Percentiles rank a stretch among this genome's conserved stretches.
Conservation (phyloP, 495 filamentous ascomycete genomes). For the Penicillium robsamsonii region DNA sequence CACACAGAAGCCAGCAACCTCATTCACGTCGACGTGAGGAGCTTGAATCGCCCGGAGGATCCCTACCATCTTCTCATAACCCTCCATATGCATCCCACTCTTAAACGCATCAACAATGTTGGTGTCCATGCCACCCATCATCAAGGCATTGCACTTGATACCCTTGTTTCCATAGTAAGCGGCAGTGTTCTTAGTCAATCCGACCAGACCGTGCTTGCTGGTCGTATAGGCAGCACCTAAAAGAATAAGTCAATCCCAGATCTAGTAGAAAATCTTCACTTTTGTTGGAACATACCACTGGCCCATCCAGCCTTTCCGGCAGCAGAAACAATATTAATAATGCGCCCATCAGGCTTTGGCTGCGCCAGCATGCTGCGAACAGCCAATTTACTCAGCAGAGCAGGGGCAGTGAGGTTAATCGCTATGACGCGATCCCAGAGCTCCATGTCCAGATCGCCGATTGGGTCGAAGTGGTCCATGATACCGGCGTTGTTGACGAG, state of each 20-base stretch:
- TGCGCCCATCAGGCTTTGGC: conserved; percentile 28
- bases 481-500: conserved; percentile 48
- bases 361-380: conserved; percentile 45
- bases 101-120: conserved; percentile 54
- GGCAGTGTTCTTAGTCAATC: conserved; percentile 63
- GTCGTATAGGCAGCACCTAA: conserved; percentile 54
- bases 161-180: conserved; percentile 56
- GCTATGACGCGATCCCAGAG: conserved; percentile 58
- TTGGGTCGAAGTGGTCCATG: conserved; percentile 58
- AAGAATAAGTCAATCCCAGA: conserved; percentile 19
- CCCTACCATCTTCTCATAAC: conserved; percentile 34
- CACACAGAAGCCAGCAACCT: conserved; percentile 34
- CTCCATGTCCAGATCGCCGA: conserved; percentile 47
- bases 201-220: conserved; percentile 43
- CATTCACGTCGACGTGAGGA: conserved; percentile 38
- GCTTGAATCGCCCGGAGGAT: conserved; percentile 27
- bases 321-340: conserved; percentile 41
- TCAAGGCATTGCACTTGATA: conserved; percentile 55
- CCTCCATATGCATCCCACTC: conserved; percentile 45
- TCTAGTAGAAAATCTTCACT: not conserved
- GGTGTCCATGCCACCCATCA: conserved; percentile 55
- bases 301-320: conserved; percentile 35
- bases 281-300: conserved; percentile 25
- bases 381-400: conserved; percentile 51
- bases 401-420: conserved; percentile 60